Evolutionary conservation across 768 basidiomycete genomes (phyloP).

Genomic region (Tremella yokohamensis): DNA sequence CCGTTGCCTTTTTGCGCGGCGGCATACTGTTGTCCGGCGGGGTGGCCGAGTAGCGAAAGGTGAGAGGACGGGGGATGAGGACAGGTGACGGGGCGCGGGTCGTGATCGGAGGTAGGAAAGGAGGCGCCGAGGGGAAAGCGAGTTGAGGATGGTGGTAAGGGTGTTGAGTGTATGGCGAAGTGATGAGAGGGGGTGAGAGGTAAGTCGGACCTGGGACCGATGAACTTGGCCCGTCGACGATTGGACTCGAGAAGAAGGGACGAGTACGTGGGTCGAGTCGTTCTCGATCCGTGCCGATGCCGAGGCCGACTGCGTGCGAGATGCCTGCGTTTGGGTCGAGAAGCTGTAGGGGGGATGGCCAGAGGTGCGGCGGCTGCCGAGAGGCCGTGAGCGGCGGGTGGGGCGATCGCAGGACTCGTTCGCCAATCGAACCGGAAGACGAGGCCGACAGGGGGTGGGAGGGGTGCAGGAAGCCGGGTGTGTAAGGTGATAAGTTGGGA

Average conservation of each 20-base stretch:
- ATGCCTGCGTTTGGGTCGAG: conserved; percentile 2
- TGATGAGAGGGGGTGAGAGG: conserved; percentile 1
- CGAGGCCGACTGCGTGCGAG: too few species aligned
- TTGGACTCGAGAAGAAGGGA: conserved; percentile 16
- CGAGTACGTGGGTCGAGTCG: not conserved
- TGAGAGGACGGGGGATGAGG: conserved; percentile 37
- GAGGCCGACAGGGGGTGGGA: conserved; percentile 18
- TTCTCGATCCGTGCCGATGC: too few species aligned
- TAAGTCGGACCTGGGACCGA: conserved; percentile 18
- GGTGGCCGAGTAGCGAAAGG: conserved; percentile 40
- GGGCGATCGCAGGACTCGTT: conserved; percentile 22
- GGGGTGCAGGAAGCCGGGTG: conserved; percentile 17
- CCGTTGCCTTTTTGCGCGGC: conserved; percentile 13
- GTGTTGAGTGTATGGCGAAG: not conserved
- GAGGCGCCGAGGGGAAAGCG: conserved; percentile 11
- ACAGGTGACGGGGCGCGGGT: conserved; percentile 18
- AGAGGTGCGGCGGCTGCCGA: conserved; percentile 11
- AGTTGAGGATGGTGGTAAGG: conserved; percentile 11
- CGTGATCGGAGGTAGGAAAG: conserved; percentile 6
- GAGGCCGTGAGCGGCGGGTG: conserved; percentile 30
- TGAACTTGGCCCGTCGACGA: conserved; percentile 12
- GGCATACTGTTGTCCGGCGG: conserved; percentile 35
- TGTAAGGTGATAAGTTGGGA: conserved; percentile 8
- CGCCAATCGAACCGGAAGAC: conserved; percentile 14
- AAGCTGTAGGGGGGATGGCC: conserved; percentile 13